Evolutionary conservation across 139 green algal genomes (phyloP).

Genomic region (Chlorella sorokiniana): DNA sequence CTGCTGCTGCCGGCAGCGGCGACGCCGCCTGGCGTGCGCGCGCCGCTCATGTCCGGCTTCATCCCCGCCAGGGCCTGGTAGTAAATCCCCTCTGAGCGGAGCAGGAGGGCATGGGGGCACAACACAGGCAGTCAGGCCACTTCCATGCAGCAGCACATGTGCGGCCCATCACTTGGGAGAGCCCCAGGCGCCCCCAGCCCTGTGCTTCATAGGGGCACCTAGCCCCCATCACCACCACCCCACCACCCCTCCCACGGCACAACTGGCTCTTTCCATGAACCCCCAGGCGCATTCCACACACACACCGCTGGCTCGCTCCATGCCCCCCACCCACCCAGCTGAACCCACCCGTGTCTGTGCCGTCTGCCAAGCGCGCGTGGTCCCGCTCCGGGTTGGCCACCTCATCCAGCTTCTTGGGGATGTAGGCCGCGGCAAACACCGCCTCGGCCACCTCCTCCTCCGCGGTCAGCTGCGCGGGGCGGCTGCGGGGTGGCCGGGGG

Average conservation of each 20-base stretch:
- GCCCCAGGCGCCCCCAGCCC: no score
- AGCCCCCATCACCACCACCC: no score
- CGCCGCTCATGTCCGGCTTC: constrained; percentile 82
- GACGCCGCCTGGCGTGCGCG: neutral
- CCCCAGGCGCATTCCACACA: no score
- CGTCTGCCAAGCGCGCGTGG: constrained; percentile 64
- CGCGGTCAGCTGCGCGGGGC: constrained; percentile 19
- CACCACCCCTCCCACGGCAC: no score
- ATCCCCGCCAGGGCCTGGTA: constrained; percentile 90
- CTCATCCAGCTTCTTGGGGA: constrained; percentile 90
- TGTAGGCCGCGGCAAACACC: constrained; percentile 78
- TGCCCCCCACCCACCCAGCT: neutral
- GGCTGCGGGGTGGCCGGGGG: neutral
- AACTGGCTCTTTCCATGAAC: no score
- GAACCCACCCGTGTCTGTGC: constrained; percentile 25
- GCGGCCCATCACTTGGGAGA: no score
- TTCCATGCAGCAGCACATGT: neutral
- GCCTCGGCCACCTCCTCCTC: constrained; percentile 50
- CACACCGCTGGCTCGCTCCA: no score
- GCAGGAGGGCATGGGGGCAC: no score
- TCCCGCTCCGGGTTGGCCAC: constrained; percentile 90
- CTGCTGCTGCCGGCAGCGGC: neutral
- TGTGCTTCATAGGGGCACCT: no score
- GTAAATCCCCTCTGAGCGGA: constrained; percentile 87
- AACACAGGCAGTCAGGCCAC: neutral